Evolutionary conservation across 306 rosid genomes (phyloP).

Genomic region (Prunus dulcis): DNA sequence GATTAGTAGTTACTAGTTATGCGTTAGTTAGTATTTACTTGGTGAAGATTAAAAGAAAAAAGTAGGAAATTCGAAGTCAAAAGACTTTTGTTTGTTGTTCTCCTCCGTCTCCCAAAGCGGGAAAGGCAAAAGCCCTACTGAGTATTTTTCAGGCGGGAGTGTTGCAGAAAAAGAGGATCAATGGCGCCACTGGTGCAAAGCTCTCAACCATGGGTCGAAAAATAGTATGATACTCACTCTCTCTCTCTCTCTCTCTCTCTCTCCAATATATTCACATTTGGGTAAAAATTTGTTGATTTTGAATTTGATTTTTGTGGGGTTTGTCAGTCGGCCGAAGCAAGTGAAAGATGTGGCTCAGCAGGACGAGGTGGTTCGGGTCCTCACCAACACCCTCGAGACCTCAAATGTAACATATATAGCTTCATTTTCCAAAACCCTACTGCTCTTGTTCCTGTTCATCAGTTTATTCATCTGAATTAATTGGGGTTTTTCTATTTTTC

Average conservation of each 20-base stretch:
- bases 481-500: slow-evolving; percentile 4
- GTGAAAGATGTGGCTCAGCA: slow-evolving; percentile 93
- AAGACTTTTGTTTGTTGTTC: not conserved
- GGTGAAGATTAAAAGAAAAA: too few species aligned
- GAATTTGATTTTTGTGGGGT: not conserved
- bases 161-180: not conserved
- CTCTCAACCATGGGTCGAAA: slow-evolving; percentile 95
- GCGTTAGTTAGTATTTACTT: not conserved
- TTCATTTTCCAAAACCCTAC: slow-evolving; percentile 2
- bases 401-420: slow-evolving; percentile 43
- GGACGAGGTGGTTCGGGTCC: slow-evolving; percentile 91
- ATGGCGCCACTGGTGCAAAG: slow-evolving; percentile 78
- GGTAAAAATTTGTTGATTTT: not conserved
- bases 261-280: not conserved
- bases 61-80: too few species aligned
- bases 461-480: not conserved
- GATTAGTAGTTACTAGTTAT: too few species aligned
- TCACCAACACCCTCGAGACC: slow-evolving; percentile 88
- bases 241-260: not conserved
- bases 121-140: slow-evolving; percentile 24
- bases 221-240: slow-evolving; percentile 51
- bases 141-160: slow-evolving; percentile 10
- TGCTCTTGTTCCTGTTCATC: not conserved
- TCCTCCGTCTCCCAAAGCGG: slow-evolving; percentile 16
- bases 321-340: slow-evolving; percentile 77